These are phyloP conservation scores for Ustilago curta DNA, from an alignment of 1,284 basidiomycete species.

Conservation along the genomic window DNA sequence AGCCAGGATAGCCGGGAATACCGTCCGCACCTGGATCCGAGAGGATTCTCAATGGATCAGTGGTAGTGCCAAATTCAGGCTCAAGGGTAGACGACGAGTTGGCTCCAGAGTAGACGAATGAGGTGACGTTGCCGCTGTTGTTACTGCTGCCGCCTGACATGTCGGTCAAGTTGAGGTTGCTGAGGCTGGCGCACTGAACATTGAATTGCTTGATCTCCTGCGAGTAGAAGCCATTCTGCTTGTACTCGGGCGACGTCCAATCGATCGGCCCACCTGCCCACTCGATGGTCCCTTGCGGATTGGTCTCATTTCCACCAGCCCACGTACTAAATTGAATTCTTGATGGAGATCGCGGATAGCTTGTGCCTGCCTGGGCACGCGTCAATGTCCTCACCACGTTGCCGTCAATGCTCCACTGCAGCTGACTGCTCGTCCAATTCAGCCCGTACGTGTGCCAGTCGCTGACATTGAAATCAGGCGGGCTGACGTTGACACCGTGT, in stretches of 20 bases:
- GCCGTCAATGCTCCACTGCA: constrained; percentile 62
- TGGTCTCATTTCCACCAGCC: constrained; percentile 55
- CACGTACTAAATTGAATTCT: constrained; percentile 59
- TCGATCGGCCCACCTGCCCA: constrained; percentile 63
- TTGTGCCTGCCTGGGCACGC: constrained; percentile 26
- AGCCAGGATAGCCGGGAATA: constrained; percentile 35
- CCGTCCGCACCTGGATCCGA: constrained; percentile 37
- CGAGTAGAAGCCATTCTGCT: constrained; percentile 56
- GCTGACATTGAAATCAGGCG: constrained; percentile 30
- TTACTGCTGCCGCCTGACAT: constrained; percentile 3
- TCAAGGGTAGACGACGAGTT: constrained; percentile 27
- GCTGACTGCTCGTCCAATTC: constrained; percentile 55
- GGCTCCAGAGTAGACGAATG: constrained; percentile 62
- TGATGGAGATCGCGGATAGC: constrained; percentile 59
- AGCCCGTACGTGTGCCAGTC: constrained; percentile 62
- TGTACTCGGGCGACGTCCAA: constrained; percentile 50
- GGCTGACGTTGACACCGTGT: constrained; percentile 21
- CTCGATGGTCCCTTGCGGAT: constrained; percentile 42
- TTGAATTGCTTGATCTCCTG: constrained; percentile 59
- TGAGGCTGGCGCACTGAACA: constrained; percentile 47
- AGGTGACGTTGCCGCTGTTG: constrained; percentile 40
- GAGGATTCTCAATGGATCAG: constrained; percentile 20
- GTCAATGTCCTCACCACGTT: constrained; percentile 50
- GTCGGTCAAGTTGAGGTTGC: constrained; percentile 26
- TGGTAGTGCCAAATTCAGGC: constrained; percentile 49